Base-by-base conservation (phyloP, 306 rosid species). In the Malus fusca region DNA sequence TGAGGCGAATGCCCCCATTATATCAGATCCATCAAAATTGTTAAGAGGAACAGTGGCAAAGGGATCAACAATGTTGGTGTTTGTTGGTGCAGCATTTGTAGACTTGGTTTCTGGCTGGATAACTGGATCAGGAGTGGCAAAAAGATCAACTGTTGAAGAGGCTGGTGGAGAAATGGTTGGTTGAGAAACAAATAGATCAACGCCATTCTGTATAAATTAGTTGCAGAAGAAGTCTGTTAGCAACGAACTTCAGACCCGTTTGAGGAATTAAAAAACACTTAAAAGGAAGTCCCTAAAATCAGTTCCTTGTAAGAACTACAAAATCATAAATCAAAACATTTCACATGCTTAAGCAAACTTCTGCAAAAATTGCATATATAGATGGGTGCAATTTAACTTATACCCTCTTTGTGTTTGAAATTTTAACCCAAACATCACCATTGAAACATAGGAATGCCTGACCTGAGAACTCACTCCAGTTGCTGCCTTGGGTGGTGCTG, bases 21-120 rank as follows among this genome's bases (percentile, higher is more conserved):
- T 40, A 82, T 90, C 97, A 74, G 98, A 81, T 82, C 87, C 97
- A 78, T 90, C 92, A 82, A 96, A 96, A 69, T 68, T 92, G 81
- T 88, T 82, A 63, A 92, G 92, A 3, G 99, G 96, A 79, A 94
- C 92, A 71, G 95, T 90, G 80, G 96, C 90, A 52, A 94, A 94
- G 69, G 98, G 98, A 86, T 94, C 98, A 48, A 85, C 51, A 62
- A 77, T 40, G 88, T 81, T 85, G 68, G 70, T 44, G 67, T 85
- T 88, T 76, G 79, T 25, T 51, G 85, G 79, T 66, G 67, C 86
- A 51, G 88, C 64, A 58, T 76, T 81, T 75, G 91, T 83, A 66
- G 83, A 73, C 85, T 89, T 89, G 53, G 76, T 77, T 67, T 83
- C 90, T 79, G 90, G 82, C 79, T 84, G 97, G 78, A 75, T 71